Base-by-base conservation (phyloP, 371 early-diverging fungal genomes). In the Saksenaea vasiformis region DNA sequence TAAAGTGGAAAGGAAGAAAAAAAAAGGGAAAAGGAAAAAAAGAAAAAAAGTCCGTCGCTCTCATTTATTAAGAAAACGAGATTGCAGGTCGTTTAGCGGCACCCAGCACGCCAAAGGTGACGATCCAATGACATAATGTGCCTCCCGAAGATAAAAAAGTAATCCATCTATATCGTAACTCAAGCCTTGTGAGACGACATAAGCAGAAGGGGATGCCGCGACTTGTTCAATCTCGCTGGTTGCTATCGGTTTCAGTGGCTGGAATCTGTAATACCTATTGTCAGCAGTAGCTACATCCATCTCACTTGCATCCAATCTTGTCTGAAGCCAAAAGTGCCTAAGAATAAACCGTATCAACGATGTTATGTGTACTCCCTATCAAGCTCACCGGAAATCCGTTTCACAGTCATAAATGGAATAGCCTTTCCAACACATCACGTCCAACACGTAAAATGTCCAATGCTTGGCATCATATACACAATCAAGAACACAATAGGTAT, bases 351-450 rank as follows among this genome's bases (percentile, higher is more conserved):
- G 44, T n/a, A 44, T 44, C 44, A 44, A 44, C 19, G 44, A 44
- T 44, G 44, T 19, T 44, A 15, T n/a, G 19, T 44, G 44, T 44
- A 10, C 36, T 22, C 24, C 19, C 54, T 7, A 14, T 19, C 28
- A 14, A 51, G n/a, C 44, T 55, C 56, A 75, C 74, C 87, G 72
- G 60, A 88, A 88, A 37, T 80, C 82, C 0, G 87, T 85, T 62
- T 88, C 88, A 60, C 88, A 88, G 56, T 88, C 84, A 55, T 80
- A 79, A 0, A 85, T 78, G n/a, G 87, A 73, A 41, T 87, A 83
- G 0, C 85, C 87, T 51, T 83, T 77, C 88, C 88, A 88, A 51
- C 85, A 85, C 86, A 88, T 81, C 17, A 87, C 73, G 62, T 88
- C 88, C 28, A 88, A 51, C 1, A 87, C 81, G 68, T 87, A 87